phyloP scores from a whole-genome alignment of 345 rosid species.

The Mercurialis annua region DNA sequence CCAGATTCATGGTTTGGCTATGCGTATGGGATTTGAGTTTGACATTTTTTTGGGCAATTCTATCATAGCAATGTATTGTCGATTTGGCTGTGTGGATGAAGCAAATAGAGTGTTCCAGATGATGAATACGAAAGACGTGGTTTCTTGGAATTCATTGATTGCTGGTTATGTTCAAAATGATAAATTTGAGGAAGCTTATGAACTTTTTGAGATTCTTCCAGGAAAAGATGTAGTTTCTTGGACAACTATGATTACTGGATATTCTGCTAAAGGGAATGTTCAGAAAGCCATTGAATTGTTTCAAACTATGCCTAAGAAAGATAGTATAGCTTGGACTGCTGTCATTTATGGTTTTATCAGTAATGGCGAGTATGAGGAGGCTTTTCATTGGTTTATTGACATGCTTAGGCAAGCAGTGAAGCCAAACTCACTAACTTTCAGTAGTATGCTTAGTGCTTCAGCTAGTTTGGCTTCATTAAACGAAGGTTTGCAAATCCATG shows the following conservation, averaged over 20 bases:
- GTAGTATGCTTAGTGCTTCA: slow-evolving; percentile 61
- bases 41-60: slow-evolving; percentile 64
- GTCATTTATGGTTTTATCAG: slow-evolving; percentile 64
- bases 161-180: slow-evolving; percentile 47
- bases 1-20: slow-evolving; percentile 60
- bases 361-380: slow-evolving; percentile 51
- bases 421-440: slow-evolving; percentile 58
- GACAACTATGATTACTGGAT: slow-evolving; percentile 67
- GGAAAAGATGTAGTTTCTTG: slow-evolving; percentile 65
- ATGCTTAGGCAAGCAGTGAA: slow-evolving; percentile 47
- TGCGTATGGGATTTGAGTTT: slow-evolving; percentile 43
- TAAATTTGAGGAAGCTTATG: slow-evolving; percentile 49
- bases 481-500: slow-evolving; percentile 67
- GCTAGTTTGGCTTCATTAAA: slow-evolving; percentile 57
- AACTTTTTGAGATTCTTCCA: slow-evolving; percentile 58
- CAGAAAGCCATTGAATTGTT: slow-evolving; percentile 53
- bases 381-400: slow-evolving; percentile 47
- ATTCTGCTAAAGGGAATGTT: slow-evolving; percentile 41
- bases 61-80: slow-evolving; percentile 60
- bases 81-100: slow-evolving; percentile 41
- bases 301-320: slow-evolving; percentile 66
- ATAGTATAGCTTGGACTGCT: slow-evolving; percentile 70
- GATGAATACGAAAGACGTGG: slow-evolving; percentile 45
- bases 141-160: slow-evolving; percentile 79
- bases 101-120: slow-evolving; percentile 44